phyloP scores from a whole-genome alignment of 75 land plant genomes.

The Picea sitchensis region DNA sequence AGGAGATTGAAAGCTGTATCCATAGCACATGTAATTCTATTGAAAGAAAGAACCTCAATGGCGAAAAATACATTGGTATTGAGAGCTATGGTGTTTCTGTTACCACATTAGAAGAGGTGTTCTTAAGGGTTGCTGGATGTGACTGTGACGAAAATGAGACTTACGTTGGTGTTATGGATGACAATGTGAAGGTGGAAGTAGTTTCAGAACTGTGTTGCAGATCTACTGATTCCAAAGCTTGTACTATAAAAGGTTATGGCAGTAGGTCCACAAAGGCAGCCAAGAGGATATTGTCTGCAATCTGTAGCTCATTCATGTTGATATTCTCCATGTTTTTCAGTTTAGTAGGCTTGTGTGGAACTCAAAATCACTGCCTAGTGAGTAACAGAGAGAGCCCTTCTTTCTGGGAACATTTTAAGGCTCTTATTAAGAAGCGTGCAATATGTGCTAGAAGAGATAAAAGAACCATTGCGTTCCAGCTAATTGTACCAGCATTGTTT shows the following conservation, averaged over 20 bases:
- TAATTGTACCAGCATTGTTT: constrained; percentile 65
- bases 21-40: constrained; percentile 6
- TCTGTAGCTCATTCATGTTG: constrained; percentile 24
- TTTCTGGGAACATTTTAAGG: constrained; percentile 62
- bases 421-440: constrained; percentile 63
- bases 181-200: constrained; percentile 5
- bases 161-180: constrained; percentile 4
- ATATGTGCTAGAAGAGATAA: constrained; percentile 58
- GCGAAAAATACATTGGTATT: constrained; percentile 28
- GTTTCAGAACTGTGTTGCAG: constrained; percentile 3
- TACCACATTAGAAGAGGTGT: constrained; percentile 93
- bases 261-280: constrained; percentile 14
- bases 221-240: constrained; percentile 4
- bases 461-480: constrained; percentile 70
- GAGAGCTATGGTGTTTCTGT: constrained; percentile 94
- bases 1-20: constrained; percentile 66
- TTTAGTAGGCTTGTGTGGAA: constrained; percentile 23
- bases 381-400: constrained; percentile 24
- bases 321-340: constrained; percentile 27
- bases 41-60: constrained; percentile 8
- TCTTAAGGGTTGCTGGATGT: constrained; percentile 73
- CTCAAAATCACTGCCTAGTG: constrained; percentile 29
- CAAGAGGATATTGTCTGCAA: constrained; percentile 12
- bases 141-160: constrained; percentile 29
- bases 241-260: constrained; percentile 12